Conservation (phyloP, 495 filamentous ascomycete genomes). For the Aspergillus funiculosus region DNA sequence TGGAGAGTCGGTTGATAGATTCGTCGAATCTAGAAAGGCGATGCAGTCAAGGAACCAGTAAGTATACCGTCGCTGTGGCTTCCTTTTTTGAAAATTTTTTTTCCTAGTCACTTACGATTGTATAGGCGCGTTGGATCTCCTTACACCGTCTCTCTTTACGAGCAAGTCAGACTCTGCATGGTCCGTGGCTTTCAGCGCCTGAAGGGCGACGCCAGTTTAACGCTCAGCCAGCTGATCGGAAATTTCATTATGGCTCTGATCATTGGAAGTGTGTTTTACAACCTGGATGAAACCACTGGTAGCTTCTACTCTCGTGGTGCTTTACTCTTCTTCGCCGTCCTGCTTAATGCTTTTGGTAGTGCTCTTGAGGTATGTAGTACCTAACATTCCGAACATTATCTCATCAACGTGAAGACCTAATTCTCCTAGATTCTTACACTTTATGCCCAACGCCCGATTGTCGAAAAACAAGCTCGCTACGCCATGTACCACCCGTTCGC, state of each 20-base stretch:
- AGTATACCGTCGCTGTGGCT: neutral
- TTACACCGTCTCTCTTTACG: slow-evolving; percentile 41
- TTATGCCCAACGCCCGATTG: slow-evolving; percentile 59
- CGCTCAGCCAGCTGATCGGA: slow-evolving; percentile 66
- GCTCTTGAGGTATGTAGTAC: slow-evolving; percentile 63
- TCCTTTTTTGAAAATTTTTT: no score
- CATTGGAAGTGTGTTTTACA: slow-evolving; percentile 84
- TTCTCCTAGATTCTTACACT: slow-evolving; percentile 51
- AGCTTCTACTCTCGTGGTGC: slow-evolving; percentile 82
- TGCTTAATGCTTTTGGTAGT: slow-evolving; percentile 83
- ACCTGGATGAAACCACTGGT: slow-evolving; percentile 55
- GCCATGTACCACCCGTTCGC: slow-evolving; percentile 63
- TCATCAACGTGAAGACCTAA: neutral
- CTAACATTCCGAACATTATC: neutral
- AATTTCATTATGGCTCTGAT: slow-evolving; percentile 80
- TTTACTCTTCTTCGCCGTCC: slow-evolving; percentile 86
- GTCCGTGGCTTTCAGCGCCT: slow-evolving; percentile 53
- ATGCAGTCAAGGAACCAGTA: slow-evolving; percentile 40
- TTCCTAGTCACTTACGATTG: slow-evolving; percentile 1
- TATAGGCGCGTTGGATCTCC: slow-evolving; percentile 36
- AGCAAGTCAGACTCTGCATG: slow-evolving; percentile 48
- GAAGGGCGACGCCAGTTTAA: slow-evolving; percentile 68
- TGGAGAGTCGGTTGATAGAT: slow-evolving; percentile 35
- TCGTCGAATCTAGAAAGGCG: slow-evolving; percentile 37
- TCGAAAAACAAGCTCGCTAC: slow-evolving; percentile 62